phyloP scores from a whole-genome alignment of 2,329 filamentous ascomycete species.

The Diplocarpon rosae region DNA sequence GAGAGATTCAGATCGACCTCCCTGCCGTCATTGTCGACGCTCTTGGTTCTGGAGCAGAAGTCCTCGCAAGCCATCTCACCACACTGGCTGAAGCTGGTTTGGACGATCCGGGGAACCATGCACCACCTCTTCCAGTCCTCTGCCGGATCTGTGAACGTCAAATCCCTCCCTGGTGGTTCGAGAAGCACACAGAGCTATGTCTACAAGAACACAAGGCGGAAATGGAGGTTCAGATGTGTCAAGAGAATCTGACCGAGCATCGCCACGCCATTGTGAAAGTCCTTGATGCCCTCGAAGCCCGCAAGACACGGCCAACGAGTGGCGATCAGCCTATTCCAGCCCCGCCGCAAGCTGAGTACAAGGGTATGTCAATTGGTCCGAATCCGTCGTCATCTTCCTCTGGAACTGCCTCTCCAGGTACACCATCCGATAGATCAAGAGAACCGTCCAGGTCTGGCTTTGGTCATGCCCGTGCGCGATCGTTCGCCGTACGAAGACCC shows the following conservation, averaged over 20 bases:
- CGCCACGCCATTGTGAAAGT: conserved; percentile 91
- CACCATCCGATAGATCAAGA: conserved; percentile 59
- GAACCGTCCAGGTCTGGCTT: conserved; percentile 57
- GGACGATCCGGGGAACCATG: conserved; percentile 63
- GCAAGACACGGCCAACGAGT: conserved; percentile 52
- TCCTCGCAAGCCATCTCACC: conserved; percentile 88
- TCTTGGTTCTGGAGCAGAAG: conserved; percentile 85
- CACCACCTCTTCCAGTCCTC: conserved; percentile 73
- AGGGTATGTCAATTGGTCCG: conserved; percentile 74
- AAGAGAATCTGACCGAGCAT: conserved; percentile 86
- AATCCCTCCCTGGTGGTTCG: conserved; percentile 98
- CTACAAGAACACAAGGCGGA: conserved; percentile 92
- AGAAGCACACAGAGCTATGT: conserved; percentile 95
- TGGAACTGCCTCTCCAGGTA: conserved; percentile 58
- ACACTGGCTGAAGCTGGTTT: conserved; percentile 73
- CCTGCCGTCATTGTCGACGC: conserved; percentile 84
- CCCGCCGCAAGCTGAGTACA: conserved; percentile 65
- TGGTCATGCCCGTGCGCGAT: conserved; percentile 70
- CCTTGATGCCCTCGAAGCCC: conserved; percentile 78
- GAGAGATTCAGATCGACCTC: conserved; percentile 93
- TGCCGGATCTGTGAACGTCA: conserved; percentile 97
- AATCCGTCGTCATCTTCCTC: conserved; percentile 56
- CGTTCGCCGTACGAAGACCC: conserved; percentile 83
- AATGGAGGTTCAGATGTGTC: conserved; percentile 94
- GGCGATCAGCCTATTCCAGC: conserved; percentile 37